Base-by-base conservation (phyloP, 2,329 filamentous ascomycete genomes). In the Domatiomyces catenatus region DNA sequence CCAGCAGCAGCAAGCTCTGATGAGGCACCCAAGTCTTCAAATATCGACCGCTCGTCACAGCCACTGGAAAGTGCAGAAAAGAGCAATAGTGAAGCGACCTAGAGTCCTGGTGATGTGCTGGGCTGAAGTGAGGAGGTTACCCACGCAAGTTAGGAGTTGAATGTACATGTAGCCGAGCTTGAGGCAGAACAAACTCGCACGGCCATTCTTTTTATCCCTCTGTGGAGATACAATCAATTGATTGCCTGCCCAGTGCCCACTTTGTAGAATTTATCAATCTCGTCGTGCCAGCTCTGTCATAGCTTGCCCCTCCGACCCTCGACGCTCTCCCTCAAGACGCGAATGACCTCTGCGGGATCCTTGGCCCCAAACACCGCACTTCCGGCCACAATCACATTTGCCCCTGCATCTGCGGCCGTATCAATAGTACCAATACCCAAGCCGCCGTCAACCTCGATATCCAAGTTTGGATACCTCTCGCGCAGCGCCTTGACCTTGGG, bases 401-500 rank as follows among this genome's bases (percentile, higher is more conserved):
- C 92, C 32, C 92, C 92, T 0, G 92, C 92, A 54, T 94, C 87
- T 0, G 92, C 92, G 6, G 92, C 92, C 64, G 90, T 84, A 61
- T 92, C 89, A 59, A 98, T 92, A 0, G 92, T 98, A 57, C 80
- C 79, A 49, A 87, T 81, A 1, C 87, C 88, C 44, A 98, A 69
- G 2, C 92, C 92, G 49, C 92, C 92, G 66, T 98, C 92, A 42
- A 98, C 90, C 70, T 98, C 92, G 61, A 98, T 98, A 70, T 95
- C 92, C 55, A 98, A 71, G 5, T 94, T 77, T 2, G 92, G 90
- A 66, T 96, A 98, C 62, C 79, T 80, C 64, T 82, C 72, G 53
- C 92, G 80, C 59, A 98, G 74, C 42, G 83, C 87, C 58, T 83
- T 71, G 20, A 98, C 92, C 72, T 98, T 98, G 64, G 90, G 88